These are phyloP conservation scores for Hypoxylon sp. DNA, from an alignment of 2,329 filamentous ascomycete species.

Conservation along the genomic window DNA sequence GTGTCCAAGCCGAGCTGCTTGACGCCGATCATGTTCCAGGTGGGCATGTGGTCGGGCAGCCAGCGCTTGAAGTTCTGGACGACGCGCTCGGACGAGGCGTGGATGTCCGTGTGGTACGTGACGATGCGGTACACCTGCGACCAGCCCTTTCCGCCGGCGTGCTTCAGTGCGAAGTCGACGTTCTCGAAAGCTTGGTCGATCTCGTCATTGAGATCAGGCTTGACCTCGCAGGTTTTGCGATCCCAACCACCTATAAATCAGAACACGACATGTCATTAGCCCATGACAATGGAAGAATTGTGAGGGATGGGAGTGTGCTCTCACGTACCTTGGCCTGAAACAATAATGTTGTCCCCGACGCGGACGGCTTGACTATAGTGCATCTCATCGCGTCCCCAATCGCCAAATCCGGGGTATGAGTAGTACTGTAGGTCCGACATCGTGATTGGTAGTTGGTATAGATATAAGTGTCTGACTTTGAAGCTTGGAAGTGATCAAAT, in stretches of 20 bases:
- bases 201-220: conserved; percentile 59
- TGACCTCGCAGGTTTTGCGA: conserved; percentile 47
- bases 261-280: neutral
- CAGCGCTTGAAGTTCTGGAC: conserved; percentile 64
- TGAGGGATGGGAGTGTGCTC: neutral
- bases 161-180: conserved; percentile 65
- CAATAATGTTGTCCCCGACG: conserved; percentile 63
- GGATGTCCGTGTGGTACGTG: conserved; percentile 60
- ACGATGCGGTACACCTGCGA: conserved; percentile 66
- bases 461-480: neutral
- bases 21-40: conserved; percentile 70
- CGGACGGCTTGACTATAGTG: conserved; percentile 65
- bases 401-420: conserved; percentile 32
- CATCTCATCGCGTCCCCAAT: conserved; percentile 24
- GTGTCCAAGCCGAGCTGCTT: conserved; percentile 60
- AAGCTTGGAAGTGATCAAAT: neutral
- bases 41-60: conserved; percentile 66
- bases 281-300: neutral
- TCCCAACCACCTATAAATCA: conserved; percentile 54
- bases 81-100: conserved; percentile 58
- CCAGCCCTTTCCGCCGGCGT: conserved; percentile 70
- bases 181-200: conserved; percentile 70
- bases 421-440: conserved; percentile 31
- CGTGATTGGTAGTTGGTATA: neutral
- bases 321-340: conserved; percentile 61